phyloP scores from a whole-genome alignment of 2,329 filamentous ascomycete genomes.

The Fusarium torreyae region DNA sequence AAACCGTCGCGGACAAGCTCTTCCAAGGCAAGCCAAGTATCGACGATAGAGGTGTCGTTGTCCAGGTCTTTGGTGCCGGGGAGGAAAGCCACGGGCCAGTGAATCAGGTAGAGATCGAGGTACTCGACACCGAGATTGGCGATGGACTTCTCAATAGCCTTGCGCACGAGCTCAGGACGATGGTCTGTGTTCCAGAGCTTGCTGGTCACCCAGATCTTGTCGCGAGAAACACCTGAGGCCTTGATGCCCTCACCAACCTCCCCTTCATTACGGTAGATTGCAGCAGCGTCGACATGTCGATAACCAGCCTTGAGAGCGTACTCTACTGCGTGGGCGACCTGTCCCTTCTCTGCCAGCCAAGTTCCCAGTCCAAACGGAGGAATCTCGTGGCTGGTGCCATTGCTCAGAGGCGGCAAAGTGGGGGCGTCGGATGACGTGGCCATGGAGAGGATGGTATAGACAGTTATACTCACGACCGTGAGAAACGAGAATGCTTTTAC shows the following conservation, averaged over 20 bases:
- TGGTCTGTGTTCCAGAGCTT: constrained; percentile 57
- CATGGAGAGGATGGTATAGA: constrained; percentile 25
- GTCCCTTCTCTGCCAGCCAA: constrained; percentile 52
- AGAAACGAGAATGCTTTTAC: constrained; percentile 32
- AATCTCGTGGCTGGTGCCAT: constrained; percentile 39
- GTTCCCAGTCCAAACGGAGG: constrained; percentile 54
- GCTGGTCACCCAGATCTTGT: constrained; percentile 51
- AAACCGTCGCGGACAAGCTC: constrained; percentile 42
- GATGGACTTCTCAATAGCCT: constrained; percentile 51
- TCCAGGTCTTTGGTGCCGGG: constrained; percentile 41
- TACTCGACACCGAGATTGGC: constrained; percentile 52
- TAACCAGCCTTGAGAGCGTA: constrained; percentile 68
- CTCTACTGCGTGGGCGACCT: constrained; percentile 64
- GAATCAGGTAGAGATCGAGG: constrained; percentile 53
- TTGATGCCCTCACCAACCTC: constrained; percentile 65
- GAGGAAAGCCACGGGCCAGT: constrained; percentile 49
- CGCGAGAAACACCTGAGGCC: constrained; percentile 45
- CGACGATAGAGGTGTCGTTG: constrained; percentile 41
- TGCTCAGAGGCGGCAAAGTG: neutral
- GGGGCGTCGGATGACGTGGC: constrained; percentile 23
- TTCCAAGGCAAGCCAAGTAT: constrained; percentile 54
- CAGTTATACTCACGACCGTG: constrained; percentile 22
- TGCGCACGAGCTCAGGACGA: constrained; percentile 48
- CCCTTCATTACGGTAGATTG: constrained; percentile 74
- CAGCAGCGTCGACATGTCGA: constrained; percentile 68